Conservation (phyloP, 306 rosid species). For the Medicago arabica region DNA sequence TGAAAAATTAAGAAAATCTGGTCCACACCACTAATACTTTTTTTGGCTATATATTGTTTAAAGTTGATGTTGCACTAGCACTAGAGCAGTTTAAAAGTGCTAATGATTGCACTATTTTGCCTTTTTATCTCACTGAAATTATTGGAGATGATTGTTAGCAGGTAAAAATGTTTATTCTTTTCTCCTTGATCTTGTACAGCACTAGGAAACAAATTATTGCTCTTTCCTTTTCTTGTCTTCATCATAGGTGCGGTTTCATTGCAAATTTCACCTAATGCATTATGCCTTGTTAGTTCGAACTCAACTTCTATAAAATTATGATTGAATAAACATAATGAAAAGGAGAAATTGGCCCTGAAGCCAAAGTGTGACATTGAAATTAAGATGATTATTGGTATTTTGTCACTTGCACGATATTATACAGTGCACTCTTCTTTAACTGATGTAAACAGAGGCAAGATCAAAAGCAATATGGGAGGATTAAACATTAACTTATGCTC, state of each 20-base stretch:
- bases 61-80: neutral
- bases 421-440: neutral
- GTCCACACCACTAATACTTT: too few relatives aligned
- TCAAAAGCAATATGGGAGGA: neutral
- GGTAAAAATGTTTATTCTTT: neutral
- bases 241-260: slow-evolving; percentile 10
- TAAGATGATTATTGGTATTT: slow-evolving; percentile 5
- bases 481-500: neutral
- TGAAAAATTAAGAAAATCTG: too few relatives aligned
- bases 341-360: neutral
- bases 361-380: neutral
- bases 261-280: slow-evolving; percentile 10
- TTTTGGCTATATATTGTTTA: too few relatives aligned
- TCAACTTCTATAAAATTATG: slow-evolving; percentile 8
- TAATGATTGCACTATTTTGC: slow-evolving; percentile 3
- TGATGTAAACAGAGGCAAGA: neutral
- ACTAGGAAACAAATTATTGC: slow-evolving; percentile 25
- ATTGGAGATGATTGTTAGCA: slow-evolving; percentile 8
- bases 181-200: neutral
- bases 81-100: neutral
- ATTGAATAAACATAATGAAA: neutral
- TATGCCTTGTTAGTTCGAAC: slow-evolving; percentile 16
- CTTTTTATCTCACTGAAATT: neutral
- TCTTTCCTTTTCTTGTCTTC: slow-evolving; percentile 39
- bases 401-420: neutral